phyloP scores from a whole-genome alignment of 768 basidiomycete genomes.

The Tephrocybe sp. region DNA sequence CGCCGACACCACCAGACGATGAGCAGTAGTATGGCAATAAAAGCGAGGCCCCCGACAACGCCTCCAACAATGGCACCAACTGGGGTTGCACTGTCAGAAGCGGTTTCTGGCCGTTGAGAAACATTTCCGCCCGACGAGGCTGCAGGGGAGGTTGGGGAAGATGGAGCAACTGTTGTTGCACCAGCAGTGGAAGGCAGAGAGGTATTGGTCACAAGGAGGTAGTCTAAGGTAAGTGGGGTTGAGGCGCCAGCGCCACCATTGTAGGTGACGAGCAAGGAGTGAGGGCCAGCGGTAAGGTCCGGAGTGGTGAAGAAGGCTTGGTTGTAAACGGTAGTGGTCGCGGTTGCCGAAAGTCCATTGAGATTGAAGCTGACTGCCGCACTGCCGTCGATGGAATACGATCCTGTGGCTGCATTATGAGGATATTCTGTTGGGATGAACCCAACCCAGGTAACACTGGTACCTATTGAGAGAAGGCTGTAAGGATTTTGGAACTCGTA shows the following conservation, averaged over 20 bases:
- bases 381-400: conserved; percentile 9
- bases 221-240: conserved; percentile 9
- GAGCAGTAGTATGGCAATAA: background rate
- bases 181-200: background rate
- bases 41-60: conserved; percentile 4
- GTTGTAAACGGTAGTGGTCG: background rate
- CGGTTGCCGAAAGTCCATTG: background rate
- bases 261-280: conserved; percentile 9
- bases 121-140: too few species aligned
- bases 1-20: conserved; percentile 6
- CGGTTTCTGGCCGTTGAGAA: background rate
- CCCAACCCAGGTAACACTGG: conserved; percentile 8
- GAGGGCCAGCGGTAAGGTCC: conserved; percentile 1
- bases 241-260: background rate
- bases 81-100: background rate
- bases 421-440: conserved; percentile 4
- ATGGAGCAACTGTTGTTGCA: background rate
- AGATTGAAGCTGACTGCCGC: conserved; percentile 1
- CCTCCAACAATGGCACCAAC: conserved; percentile 15
- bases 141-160: background rate
- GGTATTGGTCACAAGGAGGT: conserved; percentile 2
- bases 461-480: conserved; percentile 1
- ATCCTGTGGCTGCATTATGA: background rate
- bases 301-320: conserved; percentile 12
- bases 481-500: background rate